Conservation (phyloP, 169 alveolate genomes). For the Plasmodium gallinaceum region DNA sequence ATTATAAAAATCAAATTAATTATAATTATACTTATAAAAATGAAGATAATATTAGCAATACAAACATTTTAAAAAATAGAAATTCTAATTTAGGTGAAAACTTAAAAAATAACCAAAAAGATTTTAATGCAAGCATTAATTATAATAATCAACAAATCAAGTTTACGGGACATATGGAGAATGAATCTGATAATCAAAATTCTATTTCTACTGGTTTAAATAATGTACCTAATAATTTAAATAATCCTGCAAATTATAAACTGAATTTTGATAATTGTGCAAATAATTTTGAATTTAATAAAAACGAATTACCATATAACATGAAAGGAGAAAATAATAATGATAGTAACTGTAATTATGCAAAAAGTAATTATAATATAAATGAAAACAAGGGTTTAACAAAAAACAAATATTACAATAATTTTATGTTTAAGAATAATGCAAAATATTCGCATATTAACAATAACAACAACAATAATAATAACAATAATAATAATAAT, state of each 20-base stretch:
- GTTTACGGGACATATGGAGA: slow-evolving; percentile 18
- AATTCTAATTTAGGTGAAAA: slow-evolving; percentile 29
- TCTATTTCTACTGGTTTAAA: not conserved
- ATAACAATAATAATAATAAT: not conserved
- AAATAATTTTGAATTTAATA: slow-evolving; percentile 7
- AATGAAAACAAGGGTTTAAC: slow-evolving; percentile 1
- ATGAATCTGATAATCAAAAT: slow-evolving; percentile 8
- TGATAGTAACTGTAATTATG: not conserved
- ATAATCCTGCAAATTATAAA: slow-evolving; percentile 5
- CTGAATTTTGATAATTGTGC: slow-evolving; percentile 11
- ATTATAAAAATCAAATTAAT: slow-evolving; percentile 43
- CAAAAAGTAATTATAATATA: not conserved
- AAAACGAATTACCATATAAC: slow-evolving; percentile 14
- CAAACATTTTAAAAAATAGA: not conserved
- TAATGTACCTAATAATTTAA: slow-evolving; percentile 16
- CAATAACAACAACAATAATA: not conserved
- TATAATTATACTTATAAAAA: slow-evolving; percentile 32
- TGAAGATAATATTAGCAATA: slow-evolving; percentile 23
- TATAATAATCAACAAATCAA: slow-evolving; percentile 22
- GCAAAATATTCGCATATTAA: not conserved
- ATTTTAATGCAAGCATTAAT: slow-evolving; percentile 23
- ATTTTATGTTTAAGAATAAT: slow-evolving; percentile 4
- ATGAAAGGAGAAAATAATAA: slow-evolving; percentile 17
- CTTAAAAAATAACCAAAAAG: slow-evolving; percentile 10
- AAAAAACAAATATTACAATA: slow-evolving; percentile 1